A percentile compares a stretch with the other conserved stretches of the same genome.
These are phyloP conservation scores for Corinectria fuckeliana DNA, from an alignment of 2,329 filamentous ascomycete species.

Conservation along the genomic window DNA sequence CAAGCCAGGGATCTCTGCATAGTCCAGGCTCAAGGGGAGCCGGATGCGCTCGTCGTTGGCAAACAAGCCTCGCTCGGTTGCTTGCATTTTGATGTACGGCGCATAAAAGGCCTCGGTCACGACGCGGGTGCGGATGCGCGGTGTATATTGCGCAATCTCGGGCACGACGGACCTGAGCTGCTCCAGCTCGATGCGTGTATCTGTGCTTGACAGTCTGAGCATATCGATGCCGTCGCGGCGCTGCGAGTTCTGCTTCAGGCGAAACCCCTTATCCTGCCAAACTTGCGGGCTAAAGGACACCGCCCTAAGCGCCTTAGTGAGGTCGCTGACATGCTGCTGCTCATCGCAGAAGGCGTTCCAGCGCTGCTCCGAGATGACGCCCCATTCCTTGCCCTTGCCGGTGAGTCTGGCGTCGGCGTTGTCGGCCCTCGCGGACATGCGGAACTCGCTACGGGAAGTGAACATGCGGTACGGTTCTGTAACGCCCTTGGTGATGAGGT, in stretches of 20 bases:
- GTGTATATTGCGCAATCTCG: conserved; percentile 59
- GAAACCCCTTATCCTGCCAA: conserved; percentile 76
- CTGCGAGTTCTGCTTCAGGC: conserved; percentile 68
- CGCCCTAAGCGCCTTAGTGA: conserved; percentile 66
- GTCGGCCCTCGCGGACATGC: conserved; percentile 89
- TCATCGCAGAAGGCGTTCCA: conserved; percentile 76
- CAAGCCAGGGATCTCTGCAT: conserved; percentile 73
- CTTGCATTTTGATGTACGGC: conserved; percentile 81
- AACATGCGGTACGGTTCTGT: conserved; percentile 99
- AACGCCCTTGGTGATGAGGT: conserved; percentile 95
- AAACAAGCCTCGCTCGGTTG: conserved; percentile 69
- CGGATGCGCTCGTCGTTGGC: conserved; percentile 76
- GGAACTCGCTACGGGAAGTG: conserved; percentile 92
- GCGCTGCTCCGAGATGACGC: conserved; percentile 78
- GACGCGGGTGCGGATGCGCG: conserved; percentile 71
- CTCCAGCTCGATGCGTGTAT: conserved; percentile 51
- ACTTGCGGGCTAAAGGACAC: conserved; percentile 64
- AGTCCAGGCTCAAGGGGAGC: conserved; percentile 79
- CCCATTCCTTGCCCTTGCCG: conserved; percentile 74
- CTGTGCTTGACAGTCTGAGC: conserved; percentile 69
- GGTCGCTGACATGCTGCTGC: conserved; percentile 68
- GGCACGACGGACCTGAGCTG: conserved; percentile 65
- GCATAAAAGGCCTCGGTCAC: conserved; percentile 85
- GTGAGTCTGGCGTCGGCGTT: conserved; percentile 93
- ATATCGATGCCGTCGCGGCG: conserved; percentile 80